Evolutionary conservation across 1,284 basidiomycete species (phyloP), one percentile per base, ranked within the genome.

Genomic region (Austroboletus novae-zelandiae): DNA sequence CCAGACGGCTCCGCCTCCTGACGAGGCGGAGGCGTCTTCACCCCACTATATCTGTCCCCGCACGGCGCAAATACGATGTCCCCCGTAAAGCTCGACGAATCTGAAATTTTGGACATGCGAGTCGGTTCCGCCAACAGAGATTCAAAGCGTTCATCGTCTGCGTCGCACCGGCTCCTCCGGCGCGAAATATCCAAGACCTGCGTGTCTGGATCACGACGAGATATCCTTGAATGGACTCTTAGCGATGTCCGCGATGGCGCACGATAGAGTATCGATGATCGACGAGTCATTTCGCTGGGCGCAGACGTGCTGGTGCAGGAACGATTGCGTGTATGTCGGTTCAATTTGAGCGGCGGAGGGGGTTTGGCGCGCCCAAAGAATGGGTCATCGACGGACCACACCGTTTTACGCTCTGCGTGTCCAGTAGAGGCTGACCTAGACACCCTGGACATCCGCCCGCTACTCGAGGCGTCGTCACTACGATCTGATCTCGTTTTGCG

Each of bases 341-440:
- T 34, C 14, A 0, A n/a, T 30, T 56, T 47, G 1, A 62, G 48
- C 2, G 63, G 55, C 1, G 48, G 48, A 29, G 58, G 52, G 18
- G 57, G 47, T 27, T 57, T 64, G 18, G 64, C 51, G 6, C 50
- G 58, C 11, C 64, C 55, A 41, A 69, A 52, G 29, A 36, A 67
- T 0, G 55, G 17, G 30, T 67, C 66, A 13, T 48, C 6, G 8
- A 53, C 23, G 14, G 48, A 45, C 48, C 63, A 62, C 10, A 48
- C 9, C 11, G 54, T 45, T 15, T 9, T 10, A 5, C 31, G 41
- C 5, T 35, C 39, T n/a, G 10, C 5, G 7, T 3, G 2, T 5
- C 25, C 36, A 1, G 9, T 8, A 5, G 9, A 40, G 17, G 1
- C 29, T 36, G 13, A 14, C 4, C 3, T 29, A 6, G 48, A 20